phyloP scores from a whole-genome alignment of 2,329 filamentous ascomycete species.

The Aspergillus hiratsukae region DNA sequence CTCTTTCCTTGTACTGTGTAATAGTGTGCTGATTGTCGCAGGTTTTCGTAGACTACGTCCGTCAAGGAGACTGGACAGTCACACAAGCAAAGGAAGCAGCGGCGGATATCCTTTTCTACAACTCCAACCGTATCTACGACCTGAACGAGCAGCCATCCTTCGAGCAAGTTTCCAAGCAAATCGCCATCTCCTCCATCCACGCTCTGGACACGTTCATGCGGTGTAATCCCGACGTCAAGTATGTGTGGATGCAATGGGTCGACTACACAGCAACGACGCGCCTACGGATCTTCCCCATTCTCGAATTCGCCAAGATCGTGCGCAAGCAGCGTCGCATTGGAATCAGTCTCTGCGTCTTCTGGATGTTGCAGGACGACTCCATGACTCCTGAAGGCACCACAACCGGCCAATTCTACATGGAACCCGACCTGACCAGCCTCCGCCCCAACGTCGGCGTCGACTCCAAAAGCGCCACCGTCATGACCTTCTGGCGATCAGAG shows the following conservation, averaged over 20 bases:
- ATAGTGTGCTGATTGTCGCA: slow-evolving; percentile 23
- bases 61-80: slow-evolving; percentile 57
- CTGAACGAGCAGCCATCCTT: slow-evolving; percentile 44
- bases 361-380: slow-evolving; percentile 64
- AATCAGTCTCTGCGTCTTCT: slow-evolving; percentile 61
- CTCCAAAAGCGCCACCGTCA: slow-evolving; percentile 58
- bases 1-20: neutral
- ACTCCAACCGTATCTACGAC: slow-evolving; percentile 70
- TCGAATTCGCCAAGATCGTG: slow-evolving; percentile 49
- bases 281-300: slow-evolving; percentile 63
- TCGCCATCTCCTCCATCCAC: slow-evolving; percentile 7
- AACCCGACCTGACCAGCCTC: slow-evolving; percentile 63
- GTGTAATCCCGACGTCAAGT: slow-evolving; percentile 53
- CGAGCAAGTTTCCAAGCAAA: slow-evolving; percentile 3
- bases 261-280: slow-evolving; percentile 70
- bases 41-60: slow-evolving; percentile 64
- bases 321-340: slow-evolving; percentile 49
- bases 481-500: slow-evolving; percentile 60
- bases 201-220: slow-evolving; percentile 46
- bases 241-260: slow-evolving; percentile 70
- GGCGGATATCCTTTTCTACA: slow-evolving; percentile 68
- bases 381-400: slow-evolving; percentile 50
- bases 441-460: slow-evolving; percentile 54
- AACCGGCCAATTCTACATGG: slow-evolving; percentile 62
- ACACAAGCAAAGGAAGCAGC: slow-evolving; percentile 61